Conservation (phyloP, 164 flowering plant genomes). For the Piper betle region DNA sequence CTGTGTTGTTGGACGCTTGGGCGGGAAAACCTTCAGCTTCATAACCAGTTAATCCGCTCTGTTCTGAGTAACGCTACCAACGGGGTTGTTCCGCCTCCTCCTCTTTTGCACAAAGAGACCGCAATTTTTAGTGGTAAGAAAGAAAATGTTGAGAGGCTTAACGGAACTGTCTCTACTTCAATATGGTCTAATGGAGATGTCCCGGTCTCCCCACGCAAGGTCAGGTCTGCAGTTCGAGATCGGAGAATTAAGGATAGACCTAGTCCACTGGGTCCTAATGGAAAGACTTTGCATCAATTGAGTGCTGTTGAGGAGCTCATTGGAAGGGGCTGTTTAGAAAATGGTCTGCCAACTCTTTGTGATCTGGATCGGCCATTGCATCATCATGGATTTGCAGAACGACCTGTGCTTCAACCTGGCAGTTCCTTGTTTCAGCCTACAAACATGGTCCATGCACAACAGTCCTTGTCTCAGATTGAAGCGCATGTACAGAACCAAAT, state of each 20-base stretch:
- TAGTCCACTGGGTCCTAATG: slow-evolving; percentile 70
- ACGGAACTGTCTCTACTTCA: slow-evolving; percentile 18
- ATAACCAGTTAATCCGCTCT: slow-evolving; percentile 70
- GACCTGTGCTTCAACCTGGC: slow-evolving; percentile 32
- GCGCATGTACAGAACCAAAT: slow-evolving; percentile 23
- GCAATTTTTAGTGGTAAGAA: slow-evolving; percentile 22
- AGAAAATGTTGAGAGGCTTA: slow-evolving; percentile 44
- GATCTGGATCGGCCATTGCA: slow-evolving; percentile 52
- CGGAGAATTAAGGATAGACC: slow-evolving; percentile 53
- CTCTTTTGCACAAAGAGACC: slow-evolving; percentile 24
- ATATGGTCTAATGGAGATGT: slow-evolving; percentile 74
- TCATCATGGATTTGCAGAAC: slow-evolving; percentile 42
- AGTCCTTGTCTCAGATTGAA: slow-evolving; percentile 14
- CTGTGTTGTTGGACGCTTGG: slow-evolving; percentile 54
- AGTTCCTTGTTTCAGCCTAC: slow-evolving; percentile 17
- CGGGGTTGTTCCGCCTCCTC: slow-evolving; percentile 52
- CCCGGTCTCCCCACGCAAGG: slow-evolving; percentile 54
- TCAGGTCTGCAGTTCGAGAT: slow-evolving; percentile 54
- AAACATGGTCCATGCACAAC: slow-evolving; percentile 21
- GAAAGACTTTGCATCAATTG: slow-evolving; percentile 37
- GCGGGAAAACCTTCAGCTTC: slow-evolving; percentile 62
- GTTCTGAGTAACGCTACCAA: slow-evolving; percentile 73
- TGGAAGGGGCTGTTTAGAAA: slow-evolving; percentile 33
- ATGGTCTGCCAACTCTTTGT: slow-evolving; percentile 45
- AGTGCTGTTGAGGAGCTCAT: slow-evolving; percentile 23